These are phyloP conservation scores for Fusarium tricinctum DNA, from an alignment of 2,329 filamentous ascomycete genomes.

Conservation along the genomic window DNA sequence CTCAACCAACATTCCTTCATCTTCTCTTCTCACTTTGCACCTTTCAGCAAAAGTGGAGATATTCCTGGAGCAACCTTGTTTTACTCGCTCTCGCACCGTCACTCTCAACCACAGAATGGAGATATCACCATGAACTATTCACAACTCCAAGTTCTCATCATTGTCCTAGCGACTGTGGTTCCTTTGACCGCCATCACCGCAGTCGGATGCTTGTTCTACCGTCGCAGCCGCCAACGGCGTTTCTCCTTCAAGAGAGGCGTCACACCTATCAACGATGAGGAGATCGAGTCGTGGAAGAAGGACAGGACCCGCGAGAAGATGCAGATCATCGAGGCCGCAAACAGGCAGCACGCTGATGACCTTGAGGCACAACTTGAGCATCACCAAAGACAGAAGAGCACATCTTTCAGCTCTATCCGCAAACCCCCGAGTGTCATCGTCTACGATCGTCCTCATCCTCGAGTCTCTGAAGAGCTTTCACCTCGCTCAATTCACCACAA, in stretches of 20 bases:
- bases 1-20: constrained; percentile 19
- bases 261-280: constrained; percentile 74
- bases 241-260: constrained; percentile 68
- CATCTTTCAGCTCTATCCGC: constrained; percentile 54
- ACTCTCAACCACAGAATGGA: constrained; percentile 40
- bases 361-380: constrained; percentile 32
- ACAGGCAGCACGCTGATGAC: constrained; percentile 15
- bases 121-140: constrained; percentile 45
- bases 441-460: constrained; percentile 58
- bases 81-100: constrained; percentile 6
- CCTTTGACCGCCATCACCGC: constrained; percentile 57
- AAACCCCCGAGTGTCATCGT: constrained; percentile 69
- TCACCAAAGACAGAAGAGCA: constrained; percentile 51
- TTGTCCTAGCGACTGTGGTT: constrained; percentile 67
- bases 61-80: neutral
- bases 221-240: constrained; percentile 55
- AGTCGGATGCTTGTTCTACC: constrained; percentile 56
- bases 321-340: constrained; percentile 42
- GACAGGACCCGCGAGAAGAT: constrained; percentile 53
- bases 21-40: constrained; percentile 17
- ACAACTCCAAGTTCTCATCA: constrained; percentile 60
- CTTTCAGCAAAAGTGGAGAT: constrained; percentile 5
- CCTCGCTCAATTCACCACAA: constrained; percentile 53
- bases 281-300: constrained; percentile 74
- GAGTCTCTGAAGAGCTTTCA: constrained; percentile 51